phyloP scores from a whole-genome alignment of 208 protist genomes.

The Kentomonas sorsogonicus region DNA sequence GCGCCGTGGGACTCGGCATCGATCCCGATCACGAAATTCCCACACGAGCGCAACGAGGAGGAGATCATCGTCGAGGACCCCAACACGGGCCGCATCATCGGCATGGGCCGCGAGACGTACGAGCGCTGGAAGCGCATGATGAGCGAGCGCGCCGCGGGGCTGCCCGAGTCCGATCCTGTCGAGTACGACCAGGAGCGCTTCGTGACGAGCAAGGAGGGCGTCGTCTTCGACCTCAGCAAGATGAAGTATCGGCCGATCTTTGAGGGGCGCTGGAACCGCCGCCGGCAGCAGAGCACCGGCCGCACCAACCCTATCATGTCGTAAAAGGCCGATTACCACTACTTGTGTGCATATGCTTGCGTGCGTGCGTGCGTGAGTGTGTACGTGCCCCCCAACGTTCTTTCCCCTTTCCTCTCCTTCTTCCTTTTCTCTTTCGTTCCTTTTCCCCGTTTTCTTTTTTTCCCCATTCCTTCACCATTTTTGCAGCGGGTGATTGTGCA shows the following conservation, averaged over 20 bases:
- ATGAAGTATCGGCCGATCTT: conserved; percentile 85
- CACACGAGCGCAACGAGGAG: conserved; percentile 80
- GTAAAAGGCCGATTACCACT: conserved; percentile 20
- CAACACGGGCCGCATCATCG: conserved; percentile 84
- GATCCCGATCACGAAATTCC: conserved; percentile 82
- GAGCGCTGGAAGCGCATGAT: conserved; percentile 82
- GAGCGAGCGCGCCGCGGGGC: conserved; percentile 54
- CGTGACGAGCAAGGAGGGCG: conserved; percentile 83
- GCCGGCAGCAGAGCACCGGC: conserved; percentile 76
- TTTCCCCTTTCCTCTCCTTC: not conserved
- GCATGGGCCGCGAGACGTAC: conserved; percentile 83
- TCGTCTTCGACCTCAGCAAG: conserved; percentile 85
- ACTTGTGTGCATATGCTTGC: not conserved
- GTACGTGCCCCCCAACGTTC: not conserved
- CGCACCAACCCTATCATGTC: conserved; percentile 82
- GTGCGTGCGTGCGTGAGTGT: not conserved
- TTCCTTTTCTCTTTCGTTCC: not conserved
- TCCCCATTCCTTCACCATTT: not conserved
- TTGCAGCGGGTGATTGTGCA: too few species aligned
- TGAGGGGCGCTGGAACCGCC: conserved; percentile 79
- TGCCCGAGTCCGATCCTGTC: conserved; percentile 73
- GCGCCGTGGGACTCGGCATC: conserved; percentile 79
- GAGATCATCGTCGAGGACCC: conserved; percentile 84
- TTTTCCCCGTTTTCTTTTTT: conserved; percentile 5
- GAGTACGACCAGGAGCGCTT: conserved; percentile 88